Base-by-base conservation (phyloP, 257 asterid species). In the Nicotiana paniculata region DNA sequence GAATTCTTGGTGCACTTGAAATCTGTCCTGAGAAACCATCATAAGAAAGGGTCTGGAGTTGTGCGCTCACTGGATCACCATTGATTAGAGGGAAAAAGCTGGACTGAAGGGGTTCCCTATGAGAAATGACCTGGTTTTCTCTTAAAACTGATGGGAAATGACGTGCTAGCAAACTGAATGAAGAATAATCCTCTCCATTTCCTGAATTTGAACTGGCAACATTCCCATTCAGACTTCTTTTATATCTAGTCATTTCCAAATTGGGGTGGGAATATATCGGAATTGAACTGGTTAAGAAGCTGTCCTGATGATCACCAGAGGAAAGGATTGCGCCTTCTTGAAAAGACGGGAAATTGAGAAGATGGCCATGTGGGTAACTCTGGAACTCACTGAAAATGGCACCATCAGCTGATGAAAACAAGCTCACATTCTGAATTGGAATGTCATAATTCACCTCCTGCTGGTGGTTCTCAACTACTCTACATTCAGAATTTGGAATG, bases 71-170 rank as follows among this genome's bases (percentile, higher is more conserved):
- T 72, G 79, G 61, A 72, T 72, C 98, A 90, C 98, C 98, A 90
- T 97, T 97, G 87, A 88, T n/a, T 80, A 97, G 92, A 93, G 99
- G 93, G 77, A 97, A 81, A 89, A 86, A 86, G 91, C 95, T 96
- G 99, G 99, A 96, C 99, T 96, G 98, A 96, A 96, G 99, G 99
- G 99, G 96, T 96, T 98, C 98, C 99, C 99, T 93, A 94, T 93
- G 98, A 86, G 93, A 80, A 84, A 87, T 85, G n/a, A 89, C 79
- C 85, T 94, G 97, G 83, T 86, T 90, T 32, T 90, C 93, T 62
- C 89, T 92, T n/a, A 90, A 81, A 46, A 46, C 15, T 24, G 61
- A 48, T 72, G 79, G 79, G 24, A 72, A 46, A 46, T 48, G 39
- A 48, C 24, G 68, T 24, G 35, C 12, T 58, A 58, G 7, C 6